phyloP scores from a whole-genome alignment of 768 basidiomycete genomes.

The Lactarius psammicola region DNA sequence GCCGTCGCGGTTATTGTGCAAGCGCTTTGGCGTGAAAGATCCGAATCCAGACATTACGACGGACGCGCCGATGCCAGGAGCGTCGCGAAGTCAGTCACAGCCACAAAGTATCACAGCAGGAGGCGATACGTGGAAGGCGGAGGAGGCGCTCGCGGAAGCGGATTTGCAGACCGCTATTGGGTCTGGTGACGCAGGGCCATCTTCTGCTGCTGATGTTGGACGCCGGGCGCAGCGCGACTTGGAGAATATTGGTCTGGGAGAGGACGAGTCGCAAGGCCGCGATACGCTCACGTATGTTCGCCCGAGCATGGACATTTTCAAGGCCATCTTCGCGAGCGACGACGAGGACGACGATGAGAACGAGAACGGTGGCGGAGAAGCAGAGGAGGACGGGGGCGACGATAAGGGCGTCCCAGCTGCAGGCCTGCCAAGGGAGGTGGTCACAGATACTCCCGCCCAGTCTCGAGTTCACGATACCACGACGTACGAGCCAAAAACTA shows the following conservation, averaged over 20 bases:
- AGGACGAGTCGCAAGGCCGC: conserved; percentile 85
- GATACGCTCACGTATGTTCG: conserved; percentile 87
- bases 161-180: conserved; percentile 21
- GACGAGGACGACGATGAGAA: conserved; percentile 78
- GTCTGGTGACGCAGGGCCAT: not conserved
- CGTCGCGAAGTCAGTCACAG: not conserved
- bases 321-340: conserved; percentile 96
- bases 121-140: conserved; percentile 23
- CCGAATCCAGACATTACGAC: conserved; percentile 60
- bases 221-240: conserved; percentile 47
- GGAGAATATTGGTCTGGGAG: conserved; percentile 84
- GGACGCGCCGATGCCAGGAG: conserved; percentile 33
- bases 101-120: not conserved
- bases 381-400: conserved; percentile 31
- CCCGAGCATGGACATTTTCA: conserved; percentile 91
- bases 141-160: conserved; percentile 26
- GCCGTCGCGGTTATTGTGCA: conserved; percentile 84
- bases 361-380: conserved; percentile 32
- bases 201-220: conserved; percentile 7
- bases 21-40: conserved; percentile 89
- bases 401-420: conserved; percentile 6
- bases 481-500: conserved; percentile 22
- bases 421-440: too few species aligned
- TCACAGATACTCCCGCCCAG: too few species aligned
- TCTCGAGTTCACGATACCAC: conserved; percentile 20